Base-by-base conservation (phyloP, 306 rosid species). In the Glycine tomentella region DNA sequence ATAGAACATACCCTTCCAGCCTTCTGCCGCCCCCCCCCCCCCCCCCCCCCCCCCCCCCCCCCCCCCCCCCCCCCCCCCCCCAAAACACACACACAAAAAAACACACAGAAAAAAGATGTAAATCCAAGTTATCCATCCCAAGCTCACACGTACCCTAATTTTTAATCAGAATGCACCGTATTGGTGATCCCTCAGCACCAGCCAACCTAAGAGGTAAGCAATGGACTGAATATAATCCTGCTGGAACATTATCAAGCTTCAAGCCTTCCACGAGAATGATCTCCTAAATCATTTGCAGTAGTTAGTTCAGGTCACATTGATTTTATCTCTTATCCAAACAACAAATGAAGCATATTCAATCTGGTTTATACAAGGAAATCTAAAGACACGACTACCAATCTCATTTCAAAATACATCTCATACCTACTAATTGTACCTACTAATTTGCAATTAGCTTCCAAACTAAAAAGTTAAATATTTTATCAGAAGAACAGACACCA, bases 111-210 rank as follows among this genome's bases (percentile, higher is more conserved):
- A 33, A 51, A 13, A 36, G 4, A 36, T 36, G 40, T 3, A 4
- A 56, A 66, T 52, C 14, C 45, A 44, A 34, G 53, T 56, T 48
- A n/a, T 15, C 8, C 53, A 38, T 57, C 67, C 61, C 59, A 50
- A 74, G 42, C 68, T 68, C 10, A 20, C 9, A 63, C 33, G 33
- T 50, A 76, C 81, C 56, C 16, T 66, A 49, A 83, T 86, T 87
- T 83, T 90, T 90, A 53, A 90, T 92, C 61, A 95, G 90, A 86
- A 95, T 88, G 92, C 98, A 95, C 79, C 98, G 80, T 36, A 89
- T 95, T 31, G 97, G 98, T 31, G 97, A 95, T 65, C 97, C 98
- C 83, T 95, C 98, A 0, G 97, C 93, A 69, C 98, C 97, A 6
- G 87, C 36, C 93, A 95, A 90, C 87, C 98, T 88, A 66, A 92